Percentiles rank a stretch among this genome's conserved stretches.
Conservation (phyloP, 495 filamentous ascomycete species). For the Penicillium ucsense region DNA sequence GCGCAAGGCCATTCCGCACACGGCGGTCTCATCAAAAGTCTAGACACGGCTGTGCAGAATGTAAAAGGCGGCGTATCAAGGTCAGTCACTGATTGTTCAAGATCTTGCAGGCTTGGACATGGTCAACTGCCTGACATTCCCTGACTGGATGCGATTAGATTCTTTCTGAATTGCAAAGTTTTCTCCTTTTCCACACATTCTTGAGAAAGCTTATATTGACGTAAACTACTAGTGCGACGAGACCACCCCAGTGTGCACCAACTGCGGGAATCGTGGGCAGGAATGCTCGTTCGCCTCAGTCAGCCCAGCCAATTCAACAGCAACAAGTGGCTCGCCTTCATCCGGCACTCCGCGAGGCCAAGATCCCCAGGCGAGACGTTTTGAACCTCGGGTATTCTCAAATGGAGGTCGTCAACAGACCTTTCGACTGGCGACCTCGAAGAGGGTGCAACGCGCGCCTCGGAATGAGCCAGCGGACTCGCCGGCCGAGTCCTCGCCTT, state of each 20-base stretch:
- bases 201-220: not conserved
- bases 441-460: not conserved
- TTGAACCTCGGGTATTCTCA: conserved; percentile 16
- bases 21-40: conserved; percentile 27
- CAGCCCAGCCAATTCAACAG: not conserved
- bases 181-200: not conserved
- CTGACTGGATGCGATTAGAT: not conserved
- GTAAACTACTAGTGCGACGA: conserved; percentile 26
- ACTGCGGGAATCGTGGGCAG: conserved; percentile 20
- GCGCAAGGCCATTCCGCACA: conserved; percentile 2
- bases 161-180: not conserved
- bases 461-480: conserved; percentile 1
- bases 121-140: no score
- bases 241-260: conserved; percentile 19
- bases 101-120: not conserved
- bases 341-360: not conserved
- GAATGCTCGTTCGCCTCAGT: conserved; percentile 17
- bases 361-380: conserved; percentile 8
- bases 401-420: conserved; percentile 3
- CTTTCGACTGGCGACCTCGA: conserved; percentile 2
- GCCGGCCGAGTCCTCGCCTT: conserved; percentile 1
- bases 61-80: conserved; percentile 29
- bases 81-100: conserved; percentile 7
- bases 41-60: conserved; percentile 21
- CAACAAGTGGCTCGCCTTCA: not conserved